These are phyloP conservation scores for Capillidium heterosporum DNA, from an alignment of 371 early-diverging fungal species.

Conservation along the genomic window DNA sequence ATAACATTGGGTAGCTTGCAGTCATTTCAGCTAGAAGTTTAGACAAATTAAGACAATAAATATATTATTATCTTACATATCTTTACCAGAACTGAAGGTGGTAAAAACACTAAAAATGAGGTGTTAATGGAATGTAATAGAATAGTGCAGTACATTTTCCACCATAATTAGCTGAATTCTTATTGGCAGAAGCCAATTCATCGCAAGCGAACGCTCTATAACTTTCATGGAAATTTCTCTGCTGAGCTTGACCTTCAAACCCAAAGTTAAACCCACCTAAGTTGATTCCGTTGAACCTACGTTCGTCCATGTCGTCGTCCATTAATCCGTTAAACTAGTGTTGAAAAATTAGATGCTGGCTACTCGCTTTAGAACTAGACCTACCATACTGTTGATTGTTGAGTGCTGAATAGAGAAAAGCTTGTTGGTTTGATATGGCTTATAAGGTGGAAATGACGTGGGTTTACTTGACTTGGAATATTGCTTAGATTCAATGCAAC, in stretches of 20 bases:
- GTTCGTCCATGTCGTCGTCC: background rate
- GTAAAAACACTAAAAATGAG: conserved; percentile 48
- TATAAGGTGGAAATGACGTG: too few species aligned
- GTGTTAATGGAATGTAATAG: background rate
- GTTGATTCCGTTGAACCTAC: background rate
- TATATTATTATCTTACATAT: conserved; percentile 29
- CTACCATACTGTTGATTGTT: too few species aligned
- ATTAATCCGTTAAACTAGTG: background rate
- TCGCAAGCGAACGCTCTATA: conserved; percentile 65
- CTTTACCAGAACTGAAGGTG: conserved; percentile 74
- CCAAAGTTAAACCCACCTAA: background rate
- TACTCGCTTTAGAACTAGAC: too few species aligned
- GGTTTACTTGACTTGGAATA: too few species aligned
- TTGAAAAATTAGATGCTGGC: too few species aligned
- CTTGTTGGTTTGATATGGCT: too few species aligned
- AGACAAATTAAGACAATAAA: background rate
- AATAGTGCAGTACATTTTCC: conserved; percentile 46
- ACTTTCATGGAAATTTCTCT: conserved; percentile 26
- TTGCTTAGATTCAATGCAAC: too few species aligned
- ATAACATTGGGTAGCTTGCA: conserved; percentile 86
- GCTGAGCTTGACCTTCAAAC: background rate
- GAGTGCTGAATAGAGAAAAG: too few species aligned
- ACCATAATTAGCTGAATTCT: conserved; percentile 61
- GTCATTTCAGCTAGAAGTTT: conserved; percentile 45
- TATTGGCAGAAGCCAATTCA: conserved; percentile 61